These are phyloP conservation scores for Suhomyces maxii DNA, from an alignment of 1,139 yeast genomes.

Conservation along the genomic window DNA sequence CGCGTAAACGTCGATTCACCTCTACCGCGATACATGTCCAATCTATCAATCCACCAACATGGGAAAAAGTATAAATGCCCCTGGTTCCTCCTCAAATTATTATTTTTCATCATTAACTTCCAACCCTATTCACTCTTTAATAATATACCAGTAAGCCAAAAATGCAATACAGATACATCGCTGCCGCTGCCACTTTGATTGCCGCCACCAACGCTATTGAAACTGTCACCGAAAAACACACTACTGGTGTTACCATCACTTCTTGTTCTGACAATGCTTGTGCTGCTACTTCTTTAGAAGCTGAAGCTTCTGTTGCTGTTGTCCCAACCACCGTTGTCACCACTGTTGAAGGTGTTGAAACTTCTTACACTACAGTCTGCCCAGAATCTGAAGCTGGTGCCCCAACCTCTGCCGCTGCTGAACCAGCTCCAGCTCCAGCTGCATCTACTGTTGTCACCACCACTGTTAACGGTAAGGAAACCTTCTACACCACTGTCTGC, in stretches of 20 bases:
- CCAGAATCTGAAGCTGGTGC: constrained; percentile 30
- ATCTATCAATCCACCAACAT: not conserved
- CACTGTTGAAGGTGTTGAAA: constrained; percentile 42
- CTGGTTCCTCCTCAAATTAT: not conserved
- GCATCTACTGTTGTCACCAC: constrained; percentile 31
- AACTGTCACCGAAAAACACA: constrained; percentile 36
- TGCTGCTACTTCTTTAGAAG: constrained; percentile 11
- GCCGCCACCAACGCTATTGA: constrained; percentile 19
- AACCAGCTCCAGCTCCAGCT: constrained; percentile 24
- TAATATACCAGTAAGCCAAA: constrained; percentile 1
- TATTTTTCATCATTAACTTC: constrained; percentile 7
- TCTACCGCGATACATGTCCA: not conserved
- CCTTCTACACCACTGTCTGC: constrained; percentile 51
- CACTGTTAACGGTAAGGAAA: constrained; percentile 42
- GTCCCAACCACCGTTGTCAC: constrained; percentile 32
- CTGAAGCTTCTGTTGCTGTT: constrained; percentile 11
- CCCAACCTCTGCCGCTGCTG: constrained; percentile 14
- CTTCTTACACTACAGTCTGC: constrained; percentile 51
- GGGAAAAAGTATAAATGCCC: constrained; percentile 7
- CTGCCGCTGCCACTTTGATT: constrained; percentile 33
- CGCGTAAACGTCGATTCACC: not conserved
- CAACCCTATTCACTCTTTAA: constrained; percentile 16
- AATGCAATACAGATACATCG: constrained; percentile 35
- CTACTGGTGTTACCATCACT: constrained; percentile 45
- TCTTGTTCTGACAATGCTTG: constrained; percentile 42